A percentile compares a stretch with the other conserved stretches of the same genome.
Evolutionary conservation across 108 stramenopile genomes (phyloP).

Genomic region (Cyclotella choctawhatcheeana): DNA sequence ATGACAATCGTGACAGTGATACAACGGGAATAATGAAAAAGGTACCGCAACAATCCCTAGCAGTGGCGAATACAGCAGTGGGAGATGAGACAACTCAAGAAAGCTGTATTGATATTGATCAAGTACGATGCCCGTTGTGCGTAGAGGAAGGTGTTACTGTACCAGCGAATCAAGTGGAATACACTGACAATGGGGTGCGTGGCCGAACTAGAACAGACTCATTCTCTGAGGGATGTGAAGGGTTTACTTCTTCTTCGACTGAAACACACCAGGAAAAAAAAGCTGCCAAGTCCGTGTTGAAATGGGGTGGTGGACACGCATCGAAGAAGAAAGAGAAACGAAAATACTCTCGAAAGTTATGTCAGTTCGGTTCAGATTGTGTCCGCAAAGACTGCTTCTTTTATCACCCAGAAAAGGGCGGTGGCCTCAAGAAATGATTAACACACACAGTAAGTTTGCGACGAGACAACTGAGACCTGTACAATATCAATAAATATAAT

Average conservation of each 20-base stretch:
- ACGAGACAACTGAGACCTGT: too few relatives aligned
- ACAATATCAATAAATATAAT: too few relatives aligned
- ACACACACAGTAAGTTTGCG: too few relatives aligned
- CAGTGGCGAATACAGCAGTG: too few relatives aligned
- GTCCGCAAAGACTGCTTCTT: slow-evolving; percentile 86
- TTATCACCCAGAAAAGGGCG: slow-evolving; percentile 61
- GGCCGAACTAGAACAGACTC: slow-evolving; percentile 36
- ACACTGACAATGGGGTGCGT: slow-evolving; percentile 84
- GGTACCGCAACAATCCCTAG: too few relatives aligned
- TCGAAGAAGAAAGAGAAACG: slow-evolving; percentile 70
- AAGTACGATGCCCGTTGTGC: slow-evolving; percentile 84
- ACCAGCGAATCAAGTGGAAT: slow-evolving; percentile 79
- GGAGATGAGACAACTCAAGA: too few relatives aligned
- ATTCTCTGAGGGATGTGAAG: slow-evolving; percentile 32
- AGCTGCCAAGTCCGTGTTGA: slow-evolving; percentile 84
- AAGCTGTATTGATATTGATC: slow-evolving; percentile 15
- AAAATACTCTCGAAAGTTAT: slow-evolving; percentile 56
- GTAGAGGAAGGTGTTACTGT: slow-evolving; percentile 82
- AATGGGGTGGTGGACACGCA: slow-evolving; percentile 94
- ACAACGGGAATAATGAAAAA: too few relatives aligned
- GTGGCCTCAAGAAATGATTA: not conserved
- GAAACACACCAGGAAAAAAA: too few relatives aligned
- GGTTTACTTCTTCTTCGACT: not conserved
- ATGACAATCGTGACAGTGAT: slow-evolving; percentile 2
- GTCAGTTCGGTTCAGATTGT: slow-evolving; percentile 83